These are phyloP conservation scores for Wickerhamomyces rabaulensis DNA, from an alignment of 805 yeast genomes.

Conservation along the genomic window DNA sequence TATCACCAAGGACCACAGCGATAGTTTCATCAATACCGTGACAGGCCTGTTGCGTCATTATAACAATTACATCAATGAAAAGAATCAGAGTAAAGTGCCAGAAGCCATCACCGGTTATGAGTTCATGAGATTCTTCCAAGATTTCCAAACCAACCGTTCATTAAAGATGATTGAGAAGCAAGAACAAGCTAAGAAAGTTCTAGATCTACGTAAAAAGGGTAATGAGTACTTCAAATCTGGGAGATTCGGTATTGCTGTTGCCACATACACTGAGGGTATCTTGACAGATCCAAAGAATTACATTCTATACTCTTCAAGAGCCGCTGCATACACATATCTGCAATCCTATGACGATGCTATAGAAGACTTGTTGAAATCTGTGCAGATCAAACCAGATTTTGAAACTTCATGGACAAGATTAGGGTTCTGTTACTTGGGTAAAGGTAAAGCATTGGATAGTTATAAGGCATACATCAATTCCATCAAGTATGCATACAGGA, in stretches of 20 bases:
- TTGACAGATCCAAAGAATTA: constrained; percentile 27
- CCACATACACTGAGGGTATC: constrained; percentile 33
- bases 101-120: constrained; percentile 12
- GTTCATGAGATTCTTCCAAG: not conserved
- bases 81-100: not conserved
- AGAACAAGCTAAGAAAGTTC: constrained; percentile 5
- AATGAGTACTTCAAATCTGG: constrained; percentile 13
- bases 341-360: constrained; percentile 32
- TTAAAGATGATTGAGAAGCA: not conserved
- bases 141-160: not conserved
- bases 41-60: not conserved
- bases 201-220: constrained; percentile 14
- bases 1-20: not conserved
- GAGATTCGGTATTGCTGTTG: constrained; percentile 26
- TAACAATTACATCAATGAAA: constrained; percentile 3
- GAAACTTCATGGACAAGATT: constrained; percentile 36
- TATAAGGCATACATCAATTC: constrained; percentile 33
- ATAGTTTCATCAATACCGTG: not conserved
- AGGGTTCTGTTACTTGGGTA: constrained; percentile 30
- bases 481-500: constrained; percentile 18
- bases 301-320: constrained; percentile 34
- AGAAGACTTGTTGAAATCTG: constrained; percentile 29
- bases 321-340: constrained; percentile 33
- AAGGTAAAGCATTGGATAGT: constrained; percentile 33
- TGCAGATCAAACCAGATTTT: constrained; percentile 27